phyloP scores from a whole-genome alignment of 345 rosid genomes.

The Excoecaria cochinchinensis region DNA sequence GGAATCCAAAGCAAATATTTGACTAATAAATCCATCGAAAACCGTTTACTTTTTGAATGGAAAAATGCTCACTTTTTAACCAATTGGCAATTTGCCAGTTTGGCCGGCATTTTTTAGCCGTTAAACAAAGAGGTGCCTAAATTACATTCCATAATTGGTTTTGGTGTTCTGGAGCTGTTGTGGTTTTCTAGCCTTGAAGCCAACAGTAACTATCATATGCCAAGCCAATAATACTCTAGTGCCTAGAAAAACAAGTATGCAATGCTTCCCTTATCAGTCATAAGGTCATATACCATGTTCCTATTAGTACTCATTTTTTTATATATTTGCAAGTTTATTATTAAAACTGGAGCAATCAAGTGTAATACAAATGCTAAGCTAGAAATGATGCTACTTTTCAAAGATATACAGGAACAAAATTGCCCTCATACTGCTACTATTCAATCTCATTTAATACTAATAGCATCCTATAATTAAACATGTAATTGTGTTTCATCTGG shows the following conservation, averaged over 20 bases:
- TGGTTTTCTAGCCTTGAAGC: too few relatives aligned
- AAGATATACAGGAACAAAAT: slow-evolving; percentile 21
- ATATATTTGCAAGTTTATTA: neutral
- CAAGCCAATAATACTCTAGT: neutral
- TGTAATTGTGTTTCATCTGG: slow-evolving; percentile 10
- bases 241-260: too few relatives aligned
- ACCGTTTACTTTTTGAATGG: too few relatives aligned
- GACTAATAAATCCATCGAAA: too few relatives aligned
- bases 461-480: slow-evolving; percentile 14
- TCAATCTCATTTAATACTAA: slow-evolving; percentile 4
- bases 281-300: too few relatives aligned
- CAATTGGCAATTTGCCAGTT: neutral
- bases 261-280: too few relatives aligned
- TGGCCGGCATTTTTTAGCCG: neutral
- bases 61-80: neutral
- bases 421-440: slow-evolving; percentile 11
- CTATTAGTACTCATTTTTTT: neutral
- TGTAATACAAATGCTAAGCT: neutral
- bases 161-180: too few relatives aligned
- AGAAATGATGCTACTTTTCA: neutral
- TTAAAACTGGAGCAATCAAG: neutral
- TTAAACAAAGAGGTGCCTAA: neutral
- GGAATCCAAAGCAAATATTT: slow-evolving; percentile 3
- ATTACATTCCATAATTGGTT: too few relatives aligned
- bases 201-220: too few relatives aligned